phyloP scores from a whole-genome alignment of 805 yeast species.

The Barnettozyma botsteinii region DNA sequence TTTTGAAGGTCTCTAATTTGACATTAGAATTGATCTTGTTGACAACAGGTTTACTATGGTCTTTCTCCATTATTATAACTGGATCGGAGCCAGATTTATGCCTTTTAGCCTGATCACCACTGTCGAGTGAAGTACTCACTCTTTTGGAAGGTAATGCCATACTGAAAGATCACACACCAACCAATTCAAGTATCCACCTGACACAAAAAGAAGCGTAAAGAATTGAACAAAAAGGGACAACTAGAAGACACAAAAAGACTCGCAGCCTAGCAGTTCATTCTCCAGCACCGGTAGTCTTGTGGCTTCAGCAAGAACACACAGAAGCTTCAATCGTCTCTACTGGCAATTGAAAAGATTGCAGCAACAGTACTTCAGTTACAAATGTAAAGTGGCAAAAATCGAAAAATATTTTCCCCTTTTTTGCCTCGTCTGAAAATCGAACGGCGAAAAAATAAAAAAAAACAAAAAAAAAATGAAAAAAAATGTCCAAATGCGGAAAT shows the following conservation, averaged over 20 bases:
- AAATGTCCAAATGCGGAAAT: not conserved
- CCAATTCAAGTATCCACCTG: too few species aligned
- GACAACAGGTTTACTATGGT: not conserved
- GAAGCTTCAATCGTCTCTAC: too few species aligned
- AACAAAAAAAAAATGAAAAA: not conserved
- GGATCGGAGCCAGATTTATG: not conserved
- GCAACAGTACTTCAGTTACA: too few species aligned
- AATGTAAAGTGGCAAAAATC: not conserved
- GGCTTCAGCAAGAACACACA: too few species aligned
- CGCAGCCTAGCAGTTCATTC: too few species aligned
- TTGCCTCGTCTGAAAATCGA: not conserved
- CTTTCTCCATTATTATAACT: not conserved
- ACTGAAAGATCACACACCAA: too few species aligned
- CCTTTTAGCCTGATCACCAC: not conserved
- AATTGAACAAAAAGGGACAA: too few species aligned
- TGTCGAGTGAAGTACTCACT: not conserved
- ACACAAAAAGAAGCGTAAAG: too few species aligned
- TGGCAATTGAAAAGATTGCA: too few species aligned
- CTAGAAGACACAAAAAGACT: too few species aligned
- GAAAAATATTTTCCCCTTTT: not conserved
- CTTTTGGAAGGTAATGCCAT: slow-evolving; percentile 2
- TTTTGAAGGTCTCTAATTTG: slow-evolving; percentile 15
- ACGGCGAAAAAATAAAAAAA: not conserved
- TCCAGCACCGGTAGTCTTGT: too few species aligned
- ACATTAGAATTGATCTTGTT: not conserved